Evolutionary conservation across 345 rosid genomes (phyloP).

Genomic region (Salix udensis): DNA sequence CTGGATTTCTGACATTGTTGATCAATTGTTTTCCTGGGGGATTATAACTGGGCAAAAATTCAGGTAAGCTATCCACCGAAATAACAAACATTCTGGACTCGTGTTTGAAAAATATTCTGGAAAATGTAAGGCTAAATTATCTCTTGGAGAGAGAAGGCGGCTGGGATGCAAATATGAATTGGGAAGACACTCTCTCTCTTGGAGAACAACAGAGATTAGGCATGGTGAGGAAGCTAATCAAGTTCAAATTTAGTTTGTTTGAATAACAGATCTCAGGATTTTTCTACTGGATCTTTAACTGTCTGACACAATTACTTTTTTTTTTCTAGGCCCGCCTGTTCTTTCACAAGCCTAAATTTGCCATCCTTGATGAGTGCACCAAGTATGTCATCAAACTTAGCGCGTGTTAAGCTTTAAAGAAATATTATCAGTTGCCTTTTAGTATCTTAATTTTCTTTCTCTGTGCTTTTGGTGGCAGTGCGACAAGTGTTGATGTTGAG

Average conservation of each 20-base stretch:
- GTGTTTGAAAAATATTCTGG: slow-evolving; percentile 62
- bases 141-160: slow-evolving; percentile 86
- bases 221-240: slow-evolving; percentile 52
- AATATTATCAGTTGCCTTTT: neutral
- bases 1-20: neutral
- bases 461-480: slow-evolving; percentile 43
- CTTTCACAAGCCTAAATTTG: slow-evolving; percentile 89
- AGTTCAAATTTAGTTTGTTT: neutral
- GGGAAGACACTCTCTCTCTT: slow-evolving; percentile 94
- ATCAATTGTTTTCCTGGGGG: neutral
- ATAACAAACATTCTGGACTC: slow-evolving; percentile 45
- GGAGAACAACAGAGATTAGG: slow-evolving; percentile 99
- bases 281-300: slow-evolving; percentile 8
- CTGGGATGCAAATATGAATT: slow-evolving; percentile 74
- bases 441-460: neutral
- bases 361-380: slow-evolving; percentile 97
- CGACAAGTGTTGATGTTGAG: slow-evolving; percentile 94
- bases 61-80: slow-evolving; percentile 44
- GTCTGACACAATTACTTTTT: neutral
- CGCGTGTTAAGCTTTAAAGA: neutral
- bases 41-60: slow-evolving; percentile 11
- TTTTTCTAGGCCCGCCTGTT: slow-evolving; percentile 76
- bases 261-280: neutral
- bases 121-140: slow-evolving; percentile 76
- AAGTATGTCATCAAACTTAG: slow-evolving; percentile 50